phyloP scores from a whole-genome alignment of 2,329 filamentous ascomycete species.

The Cercospora nicotianae region DNA sequence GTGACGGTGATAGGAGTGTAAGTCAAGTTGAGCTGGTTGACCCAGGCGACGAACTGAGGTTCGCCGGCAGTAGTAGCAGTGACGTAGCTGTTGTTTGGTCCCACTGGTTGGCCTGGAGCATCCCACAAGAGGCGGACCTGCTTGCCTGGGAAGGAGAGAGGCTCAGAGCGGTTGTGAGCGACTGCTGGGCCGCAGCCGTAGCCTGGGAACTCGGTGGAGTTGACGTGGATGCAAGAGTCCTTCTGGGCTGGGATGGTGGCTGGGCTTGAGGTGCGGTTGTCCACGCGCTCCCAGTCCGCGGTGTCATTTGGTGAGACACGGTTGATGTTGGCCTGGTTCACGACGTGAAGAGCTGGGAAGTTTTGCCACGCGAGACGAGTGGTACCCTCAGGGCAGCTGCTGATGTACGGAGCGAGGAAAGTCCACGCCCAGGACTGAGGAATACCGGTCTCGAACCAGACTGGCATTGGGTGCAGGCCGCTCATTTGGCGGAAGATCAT shows the following conservation, averaged over 20 bases:
- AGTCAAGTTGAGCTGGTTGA: conserved; percentile 64
- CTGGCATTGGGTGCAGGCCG: conserved; percentile 77
- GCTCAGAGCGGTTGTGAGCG: conserved; percentile 66
- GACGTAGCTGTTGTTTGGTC: conserved; percentile 80
- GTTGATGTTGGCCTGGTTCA: conserved; percentile 75
- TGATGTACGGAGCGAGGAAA: conserved; percentile 76
- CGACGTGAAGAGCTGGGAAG: conserved; percentile 69
- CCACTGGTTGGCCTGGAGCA: conserved; percentile 63
- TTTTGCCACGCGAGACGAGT: conserved; percentile 83
- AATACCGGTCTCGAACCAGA: conserved; percentile 77
- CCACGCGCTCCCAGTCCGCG: conserved; percentile 63
- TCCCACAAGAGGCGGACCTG: conserved; percentile 74
- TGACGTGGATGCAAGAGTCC: conserved; percentile 60
- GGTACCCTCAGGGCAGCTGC: conserved; percentile 68
- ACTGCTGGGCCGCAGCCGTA: conserved; percentile 65
- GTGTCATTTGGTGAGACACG: conserved; percentile 64
- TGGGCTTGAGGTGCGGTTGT: conserved; percentile 59
- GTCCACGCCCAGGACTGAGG: conserved; percentile 87
- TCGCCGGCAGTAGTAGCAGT: conserved; percentile 59
- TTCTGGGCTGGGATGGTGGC: conserved; percentile 48
- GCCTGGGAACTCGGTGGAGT: conserved; percentile 43
- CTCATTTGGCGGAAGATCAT: conserved; percentile 81
- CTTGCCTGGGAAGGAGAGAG: conserved; percentile 73
- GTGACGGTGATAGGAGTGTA: conserved; percentile 64
- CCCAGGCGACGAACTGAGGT: conserved; percentile 72